Conservation (phyloP, 352 stramenopile species). For the Globisporangium nodosum region DNA sequence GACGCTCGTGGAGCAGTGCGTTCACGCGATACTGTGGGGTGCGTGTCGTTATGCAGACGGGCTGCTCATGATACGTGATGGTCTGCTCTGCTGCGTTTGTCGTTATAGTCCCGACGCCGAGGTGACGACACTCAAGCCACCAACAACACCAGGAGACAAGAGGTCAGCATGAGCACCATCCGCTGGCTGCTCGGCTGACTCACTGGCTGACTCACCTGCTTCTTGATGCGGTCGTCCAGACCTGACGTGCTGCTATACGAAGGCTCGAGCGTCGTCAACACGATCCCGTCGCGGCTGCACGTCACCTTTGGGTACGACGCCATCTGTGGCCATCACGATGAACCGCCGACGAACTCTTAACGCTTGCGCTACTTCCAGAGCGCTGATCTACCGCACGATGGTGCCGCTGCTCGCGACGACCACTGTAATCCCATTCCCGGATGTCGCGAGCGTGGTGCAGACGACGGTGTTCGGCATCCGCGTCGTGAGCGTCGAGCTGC, state of each 20-base stretch:
- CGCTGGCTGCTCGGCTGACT: not conserved
- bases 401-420: constrained; percentile 68
- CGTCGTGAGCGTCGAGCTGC: constrained; percentile 46
- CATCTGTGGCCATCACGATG: not conserved
- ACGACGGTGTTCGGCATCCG: constrained; percentile 66
- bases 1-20: constrained; percentile 63
- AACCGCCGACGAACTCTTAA: not conserved
- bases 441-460: constrained; percentile 44
- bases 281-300: constrained; percentile 58
- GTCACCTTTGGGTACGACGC: constrained; percentile 64
- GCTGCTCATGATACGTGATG: not conserved
- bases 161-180: not conserved
- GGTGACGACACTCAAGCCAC: constrained; percentile 36
- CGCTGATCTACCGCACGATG: constrained; percentile 70
- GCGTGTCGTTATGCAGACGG: not conserved
- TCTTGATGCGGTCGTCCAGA: constrained; percentile 12
- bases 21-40: not conserved
- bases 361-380: constrained; percentile 13
- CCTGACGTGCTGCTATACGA: constrained; percentile 80
- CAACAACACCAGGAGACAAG: constrained; percentile 15
- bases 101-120: constrained; percentile 34
- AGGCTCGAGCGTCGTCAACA: constrained; percentile 68
- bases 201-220: not conserved
- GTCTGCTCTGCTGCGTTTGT: not conserved
- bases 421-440: constrained; percentile 51